Percentiles rank a stretch among this genome's conserved stretches.
Evolutionary conservation across 306 rosid species (phyloP).

Genomic region (Lathyrus aphaca): DNA sequence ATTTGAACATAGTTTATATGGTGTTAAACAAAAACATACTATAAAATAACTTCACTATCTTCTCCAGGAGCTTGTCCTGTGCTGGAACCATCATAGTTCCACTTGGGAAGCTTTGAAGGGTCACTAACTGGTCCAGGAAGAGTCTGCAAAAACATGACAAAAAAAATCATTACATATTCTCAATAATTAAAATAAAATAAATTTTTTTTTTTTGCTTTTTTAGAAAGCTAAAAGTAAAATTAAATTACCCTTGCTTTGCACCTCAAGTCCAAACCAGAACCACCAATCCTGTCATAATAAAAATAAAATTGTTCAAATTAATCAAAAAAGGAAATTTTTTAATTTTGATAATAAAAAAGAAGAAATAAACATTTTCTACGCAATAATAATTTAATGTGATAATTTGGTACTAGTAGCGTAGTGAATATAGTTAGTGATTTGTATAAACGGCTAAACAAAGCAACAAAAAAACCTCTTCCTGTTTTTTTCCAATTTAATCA

Average conservation of each 20-base stretch:
- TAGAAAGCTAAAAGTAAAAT: not conserved
- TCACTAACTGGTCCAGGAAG: constrained; percentile 47
- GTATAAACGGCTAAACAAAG: constrained; percentile 1
- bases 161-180: constrained; percentile 13
- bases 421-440: not conserved
- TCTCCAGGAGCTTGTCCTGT: constrained; percentile 97
- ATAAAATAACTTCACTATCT: constrained; percentile 92
- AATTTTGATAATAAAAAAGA: not conserved
- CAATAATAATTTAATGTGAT: constrained; percentile 12
- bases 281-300: constrained; percentile 73
- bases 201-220: not conserved
- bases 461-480: not conserved
- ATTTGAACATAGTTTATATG: not conserved
- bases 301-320: constrained; percentile 24
- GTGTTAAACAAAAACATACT: constrained; percentile 49
- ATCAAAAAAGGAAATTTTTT: constrained; percentile 9
- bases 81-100: constrained; percentile 93
- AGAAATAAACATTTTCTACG: not conserved
- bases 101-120: constrained; percentile 56
- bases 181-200: not conserved
- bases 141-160: constrained; percentile 40
- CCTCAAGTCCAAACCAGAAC: constrained; percentile 89
- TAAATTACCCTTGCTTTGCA: constrained; percentile 91
- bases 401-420: not conserved
- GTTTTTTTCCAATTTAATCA: not conserved